Base-by-base conservation (phyloP, 2,329 filamentous ascomycete species). In the Diaporthe nobilis region DNA sequence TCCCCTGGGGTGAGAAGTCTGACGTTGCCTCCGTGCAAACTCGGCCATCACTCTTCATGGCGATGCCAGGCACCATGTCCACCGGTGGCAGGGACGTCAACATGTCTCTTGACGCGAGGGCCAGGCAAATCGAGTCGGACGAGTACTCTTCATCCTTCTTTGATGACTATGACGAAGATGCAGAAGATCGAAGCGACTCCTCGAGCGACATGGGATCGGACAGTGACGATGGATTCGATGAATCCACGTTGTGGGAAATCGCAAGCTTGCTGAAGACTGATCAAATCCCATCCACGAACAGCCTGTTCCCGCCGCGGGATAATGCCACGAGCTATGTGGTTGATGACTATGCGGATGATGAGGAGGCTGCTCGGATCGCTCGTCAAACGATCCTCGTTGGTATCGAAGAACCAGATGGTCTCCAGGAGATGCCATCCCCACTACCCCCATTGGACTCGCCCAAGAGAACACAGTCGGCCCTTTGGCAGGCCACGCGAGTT, bases 1-100 rank as follows among this genome's bases (percentile, higher is more conserved):
- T 92, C 78, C 90, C 91, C 3, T 92, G 90, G 90, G 91, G 91
- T 20, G 91, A 92, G 82, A 88, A 84, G 79, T 92, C 91, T 28
- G 90, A 92, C 81, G 87, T 86, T 72, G 88, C 88, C 13, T 88
- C 83, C 39, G 81, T 88, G 73, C 85, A 85, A 77, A 81, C 83
- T 73, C 82, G 82, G 12, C 83, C 82, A 47, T 81, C 77, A 76
- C 82, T 82, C 78, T 83, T 84, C 72, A 86, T 85, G 82, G 84
- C 87, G 31, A 89, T 90, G 86, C 85, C 88, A 9, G 88, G 88
- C 3, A 89, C 88, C 25, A 88, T 89, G 87, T 83, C 86, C 3
- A 84, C 85, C 12, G 86, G 86, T 4, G 84, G 82, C 25, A 80
- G 81, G 4, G 74, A 76, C 8, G 67, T 84, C 22, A 82, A 77